Percentiles rank a stretch among this genome's conserved stretches.
phyloP scores from a whole-genome alignment of 1,284 basidiomycete species.

The Cutaneotrichosporon spelunceum region DNA sequence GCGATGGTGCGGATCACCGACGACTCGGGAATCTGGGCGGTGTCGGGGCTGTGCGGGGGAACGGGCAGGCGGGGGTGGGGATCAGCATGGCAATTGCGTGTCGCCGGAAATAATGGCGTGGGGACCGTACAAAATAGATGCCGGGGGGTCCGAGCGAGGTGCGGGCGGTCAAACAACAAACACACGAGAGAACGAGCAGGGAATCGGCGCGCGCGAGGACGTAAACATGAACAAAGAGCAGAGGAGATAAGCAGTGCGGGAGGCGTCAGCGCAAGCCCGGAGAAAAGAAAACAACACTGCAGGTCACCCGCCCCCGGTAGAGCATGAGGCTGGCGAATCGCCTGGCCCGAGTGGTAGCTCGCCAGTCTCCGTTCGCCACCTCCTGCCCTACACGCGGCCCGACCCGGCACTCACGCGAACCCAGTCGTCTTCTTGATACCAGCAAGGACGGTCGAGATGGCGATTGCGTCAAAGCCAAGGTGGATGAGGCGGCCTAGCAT shows the following conservation, averaged over 20 bases:
- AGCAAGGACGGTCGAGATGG: constrained; percentile 83
- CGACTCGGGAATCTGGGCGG: constrained; percentile 66
- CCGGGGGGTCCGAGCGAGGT: no score
- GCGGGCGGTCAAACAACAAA: not conserved
- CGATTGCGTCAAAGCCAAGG: constrained; percentile 77
- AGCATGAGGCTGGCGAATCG: no score
- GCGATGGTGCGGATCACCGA: constrained; percentile 70
- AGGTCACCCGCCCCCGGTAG: no score
- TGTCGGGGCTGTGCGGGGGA: constrained; percentile 59
- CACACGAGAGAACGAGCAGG: not conserved
- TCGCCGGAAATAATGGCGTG: not conserved
- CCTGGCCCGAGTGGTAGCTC: not conserved
- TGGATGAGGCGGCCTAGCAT: constrained; percentile 75
- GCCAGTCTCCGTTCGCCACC: not conserved
- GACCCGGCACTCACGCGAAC: constrained; percentile 65
- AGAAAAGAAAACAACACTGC: no score
- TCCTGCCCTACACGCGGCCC: not conserved
- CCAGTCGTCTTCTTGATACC: constrained; percentile 88
- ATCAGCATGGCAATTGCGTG: not conserved
- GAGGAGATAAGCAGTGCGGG: no score
- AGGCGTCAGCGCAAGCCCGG: no score
- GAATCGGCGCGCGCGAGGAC: no score
- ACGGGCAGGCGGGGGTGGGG: not conserved
- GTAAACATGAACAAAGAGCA: no score
- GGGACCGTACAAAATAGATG: no score